Base-by-base conservation (phyloP, 345 rosid genomes). In the Brassica juncea region DNA sequence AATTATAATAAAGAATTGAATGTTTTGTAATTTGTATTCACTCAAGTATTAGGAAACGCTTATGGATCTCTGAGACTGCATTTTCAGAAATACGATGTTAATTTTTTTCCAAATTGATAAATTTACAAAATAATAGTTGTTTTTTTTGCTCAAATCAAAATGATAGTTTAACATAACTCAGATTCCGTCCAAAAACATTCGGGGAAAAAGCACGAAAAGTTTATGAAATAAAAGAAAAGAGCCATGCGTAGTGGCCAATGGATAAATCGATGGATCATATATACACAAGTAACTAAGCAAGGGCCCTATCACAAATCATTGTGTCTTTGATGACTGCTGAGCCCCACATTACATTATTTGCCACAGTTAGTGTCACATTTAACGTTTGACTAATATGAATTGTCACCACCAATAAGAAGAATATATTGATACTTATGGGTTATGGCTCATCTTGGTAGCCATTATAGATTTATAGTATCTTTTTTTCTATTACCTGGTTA, bases 361-460 rank as follows among this genome's bases (percentile, higher is more conserved):
- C 44, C 5, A 72, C 60, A 57, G 62, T 57, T 60, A 71, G 58
- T 71, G 60, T 66, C 72, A 66, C 81, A 78, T 57, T 72, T 57
- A 12, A 5, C 28, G 68, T 65, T 66, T 72, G 77, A 72, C 72
- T 52, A 78, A 12, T 66, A 78, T 39, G 77, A 72, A 66, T 42
- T 78, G 73, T 78, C 77, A 28, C 81, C 72, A 78, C 77, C 77
- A 65, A 64, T 71, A 8, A 37, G 47, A 71, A 28, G 49, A 71
- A 66, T 78, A 71, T 28, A 28, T 66, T 47, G 23, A 34, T 37
- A 55, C 30, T 35, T 66, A 30, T 21, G 62, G 28, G 19, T 35
- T 66, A 30, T 21, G 62, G 28, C 47, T 68, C 62, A 59, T 59
- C 34, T 68, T 68, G 16, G 49, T 58, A 42, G 62, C 39, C 72